Evolutionary conservation across 441 rosid species (phyloP).

Genomic region (Theobroma grandiflorum): DNA sequence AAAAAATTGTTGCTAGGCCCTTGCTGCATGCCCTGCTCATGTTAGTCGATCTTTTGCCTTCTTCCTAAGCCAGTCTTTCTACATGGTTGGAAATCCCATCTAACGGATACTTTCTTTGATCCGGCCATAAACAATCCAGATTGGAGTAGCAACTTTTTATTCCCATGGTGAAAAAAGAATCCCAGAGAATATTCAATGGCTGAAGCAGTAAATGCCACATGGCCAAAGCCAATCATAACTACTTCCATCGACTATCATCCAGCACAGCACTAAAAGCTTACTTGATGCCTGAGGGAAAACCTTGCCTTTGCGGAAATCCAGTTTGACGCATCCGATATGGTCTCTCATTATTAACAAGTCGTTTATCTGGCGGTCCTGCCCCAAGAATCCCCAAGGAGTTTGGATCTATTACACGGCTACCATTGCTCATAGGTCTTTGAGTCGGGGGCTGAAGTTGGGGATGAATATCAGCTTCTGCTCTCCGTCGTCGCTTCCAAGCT

Average conservation of each 20-base stretch:
- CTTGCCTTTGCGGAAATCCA: conserved; percentile 69
- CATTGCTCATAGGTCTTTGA: conserved; percentile 49
- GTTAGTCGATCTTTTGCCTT: conserved; percentile 44
- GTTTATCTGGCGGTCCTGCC: conserved; percentile 88
- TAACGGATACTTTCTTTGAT: conserved; percentile 37
- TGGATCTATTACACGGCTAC: conserved; percentile 58
- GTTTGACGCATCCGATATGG: conserved; percentile 64
- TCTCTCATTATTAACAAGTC: conserved; percentile 51
- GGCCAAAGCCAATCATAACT: conserved; percentile 34
- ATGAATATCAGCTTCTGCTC: conserved; percentile 62
- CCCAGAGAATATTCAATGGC: conserved; percentile 43
- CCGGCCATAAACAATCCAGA: conserved; percentile 31
- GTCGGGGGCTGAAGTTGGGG: conserved; percentile 52
- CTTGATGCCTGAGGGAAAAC: conserved; percentile 53
- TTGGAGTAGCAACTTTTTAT: conserved; percentile 34
- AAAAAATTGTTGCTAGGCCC: conserved; percentile 45
- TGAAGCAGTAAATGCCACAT: conserved; percentile 34
- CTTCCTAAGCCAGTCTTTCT: conserved; percentile 39
- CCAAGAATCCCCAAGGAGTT: conserved; percentile 94
- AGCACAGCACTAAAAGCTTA: conserved; percentile 23
- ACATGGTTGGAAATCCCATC: conserved; percentile 36
- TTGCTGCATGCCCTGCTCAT: conserved; percentile 35
- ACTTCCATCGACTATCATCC: conserved; percentile 37
- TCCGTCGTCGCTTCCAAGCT: conserved; percentile 86
- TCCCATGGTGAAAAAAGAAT: conserved; percentile 50